Base-by-base conservation (phyloP, 768 basidiomycete species). In the Psilocybe subaeruginosa region DNA sequence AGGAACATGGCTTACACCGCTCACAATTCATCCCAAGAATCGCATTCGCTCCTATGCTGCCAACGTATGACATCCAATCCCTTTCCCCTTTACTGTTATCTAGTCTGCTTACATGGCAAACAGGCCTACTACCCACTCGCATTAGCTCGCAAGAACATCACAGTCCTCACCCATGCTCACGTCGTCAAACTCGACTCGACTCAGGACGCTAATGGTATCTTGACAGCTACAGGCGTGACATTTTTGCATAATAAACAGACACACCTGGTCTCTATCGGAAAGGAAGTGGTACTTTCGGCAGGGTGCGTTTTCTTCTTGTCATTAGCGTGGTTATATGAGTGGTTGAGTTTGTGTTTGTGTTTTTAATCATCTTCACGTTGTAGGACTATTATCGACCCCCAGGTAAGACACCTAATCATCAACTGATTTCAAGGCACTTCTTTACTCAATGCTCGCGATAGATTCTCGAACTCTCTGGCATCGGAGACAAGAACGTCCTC, bases 401-500 rank as follows among this genome's bases (percentile, higher is more conserved):
- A 57, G 23, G 56, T 57, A 49, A 11, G 56, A 17, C 12, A 1
- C 2, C 3, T 11, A 30, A n/a, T 12, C 23, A 33, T 12, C 43
- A 14, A 27, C 41, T 30, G 3, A 33, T 46, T 27, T 1, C 16
- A 7, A n/a, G 16, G 8, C 23, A 23, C 23, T 23, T 23, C 1
- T n/a, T 27, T 14, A 23, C 23, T 23, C 27, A 46, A 39, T 11
- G 6, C 17, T 23, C 23, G 23, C 16, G 11, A 19, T 19, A 57
- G 56, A 57, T 57, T 14, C 45, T 57, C 8, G 56, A 57, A 14
- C 33, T 57, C 3, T 57, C 56, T 2, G 56, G 56, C 3, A 57
- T 57, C 5, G 56, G 56, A 4, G 17, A 57, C 17, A 57, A 49
- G 19, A 29, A 48, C 4, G 11, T 57, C 17, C 46, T 57, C 3